Base-by-base conservation (phyloP, 1,139 yeast species). In the Candida freyschussii region DNA sequence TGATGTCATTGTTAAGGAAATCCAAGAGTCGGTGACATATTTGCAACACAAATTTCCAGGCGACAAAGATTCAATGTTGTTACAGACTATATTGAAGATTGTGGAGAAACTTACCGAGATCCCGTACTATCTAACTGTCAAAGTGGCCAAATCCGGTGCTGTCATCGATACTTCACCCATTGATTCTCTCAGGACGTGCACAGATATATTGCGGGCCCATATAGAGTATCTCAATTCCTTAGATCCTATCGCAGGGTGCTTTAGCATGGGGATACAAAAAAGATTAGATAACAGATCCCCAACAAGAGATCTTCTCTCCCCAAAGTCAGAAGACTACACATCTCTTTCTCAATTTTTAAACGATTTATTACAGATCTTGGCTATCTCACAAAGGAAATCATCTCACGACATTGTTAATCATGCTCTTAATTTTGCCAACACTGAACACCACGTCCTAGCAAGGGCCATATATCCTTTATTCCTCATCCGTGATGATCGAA, bases 391-490 rank as follows among this genome's bases (percentile, higher is more conserved):
- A 4, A 64, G 69, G 15, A 43, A 67, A 21, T 51, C 41, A 13
- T 45, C 43, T 40, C 29, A 46, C 11, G 65, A 61, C 31, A 39
- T 54, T 5, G 34, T 52, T 6, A 53, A 52, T 21, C 59, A 54
- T 40, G 55, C 59, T 1, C 33, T 40, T 14, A 52, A 52, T 32
- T 60, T 62, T 41, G 54, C 59, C 27, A 48, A 54, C 26, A 34
- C 46, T 6, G 31, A 45, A 6, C 63, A 60, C 29, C 76, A 75
- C 47, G 78, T 75, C 2, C 53, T 81, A 14, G 65, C 78, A 1
- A 63, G 89, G 39, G 82, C 83, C 2, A 48, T 77, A 15, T 69
- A 78, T 45, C 83, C 80, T 39, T 55, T 78, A 21, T 77, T 69
- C 47, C 58, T 79, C 16, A 60, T 80, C 6, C 60, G 85, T 38